Percentiles rank a stretch among this genome's conserved stretches.
Evolutionary conservation across 2,329 filamentous ascomycete species (phyloP).

Genomic region (Nothomitra cinnamomea): DNA sequence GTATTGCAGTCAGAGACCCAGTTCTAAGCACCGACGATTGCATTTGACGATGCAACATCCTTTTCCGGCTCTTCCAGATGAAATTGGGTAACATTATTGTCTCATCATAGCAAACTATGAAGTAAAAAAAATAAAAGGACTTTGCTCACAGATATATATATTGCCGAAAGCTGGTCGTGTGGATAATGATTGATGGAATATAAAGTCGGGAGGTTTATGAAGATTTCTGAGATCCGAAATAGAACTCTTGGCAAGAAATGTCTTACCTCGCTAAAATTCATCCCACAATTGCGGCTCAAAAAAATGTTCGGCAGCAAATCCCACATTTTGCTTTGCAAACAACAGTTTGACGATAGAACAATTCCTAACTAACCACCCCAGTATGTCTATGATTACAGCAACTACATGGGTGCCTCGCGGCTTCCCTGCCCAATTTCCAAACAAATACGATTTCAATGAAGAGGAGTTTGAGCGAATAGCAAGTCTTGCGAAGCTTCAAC

Average conservation of each 20-base stretch:
- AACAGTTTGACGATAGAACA: too few relatives aligned
- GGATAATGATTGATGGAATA: background rate
- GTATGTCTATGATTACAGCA: conserved; percentile 49
- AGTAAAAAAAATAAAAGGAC: background rate
- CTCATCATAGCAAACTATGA: background rate
- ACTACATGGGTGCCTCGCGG: conserved; percentile 62
- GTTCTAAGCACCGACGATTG: conserved; percentile 2
- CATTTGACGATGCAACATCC: conserved; percentile 4
- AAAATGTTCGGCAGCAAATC: background rate
- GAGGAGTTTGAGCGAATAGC: conserved; percentile 61
- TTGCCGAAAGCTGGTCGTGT: background rate
- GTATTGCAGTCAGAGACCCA: conserved; percentile 3
- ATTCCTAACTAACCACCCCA: background rate
- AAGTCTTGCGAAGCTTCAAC: conserved; percentile 55
- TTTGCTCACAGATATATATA: background rate
- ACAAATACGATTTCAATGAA: conserved; percentile 60
- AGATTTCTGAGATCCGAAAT: too few relatives aligned
- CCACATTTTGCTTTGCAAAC: background rate
- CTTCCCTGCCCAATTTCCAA: conserved; percentile 58
- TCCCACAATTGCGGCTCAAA: background rate
- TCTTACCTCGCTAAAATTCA: too few relatives aligned
- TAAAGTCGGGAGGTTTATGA: too few relatives aligned
- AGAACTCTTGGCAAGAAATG: too few relatives aligned
- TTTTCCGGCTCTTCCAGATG: conserved; percentile 1
- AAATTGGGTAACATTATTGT: background rate